Percentiles rank a stretch among this genome's conserved stretches.
Evolutionary conservation across 495 filamentous ascomycete genomes (phyloP).

Genomic region (Neurospora sp.): DNA sequence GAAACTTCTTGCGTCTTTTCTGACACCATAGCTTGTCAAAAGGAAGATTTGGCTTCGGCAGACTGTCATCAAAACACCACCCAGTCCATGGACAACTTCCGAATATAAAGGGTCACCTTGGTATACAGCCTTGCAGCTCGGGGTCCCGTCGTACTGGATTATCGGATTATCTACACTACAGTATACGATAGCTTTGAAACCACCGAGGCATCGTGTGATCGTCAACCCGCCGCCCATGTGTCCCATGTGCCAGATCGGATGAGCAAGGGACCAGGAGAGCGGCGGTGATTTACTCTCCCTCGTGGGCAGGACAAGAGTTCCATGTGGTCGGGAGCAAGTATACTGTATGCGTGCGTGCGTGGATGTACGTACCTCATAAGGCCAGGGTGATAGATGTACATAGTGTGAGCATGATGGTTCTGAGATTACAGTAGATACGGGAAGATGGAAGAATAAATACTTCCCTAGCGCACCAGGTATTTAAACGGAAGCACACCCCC

Average conservation of each 20-base stretch:
- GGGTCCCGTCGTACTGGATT: background rate
- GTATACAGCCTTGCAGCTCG: background rate
- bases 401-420: background rate
- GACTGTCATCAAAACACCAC: background rate
- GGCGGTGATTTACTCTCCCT: background rate
- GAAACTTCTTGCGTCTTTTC: background rate
- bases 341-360: background rate
- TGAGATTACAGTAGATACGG: background rate
- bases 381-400: background rate
- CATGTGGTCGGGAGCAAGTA: background rate
- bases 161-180: background rate
- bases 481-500: background rate
- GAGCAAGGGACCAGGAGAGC: background rate
- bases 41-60: background rate
- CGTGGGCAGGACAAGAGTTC: background rate
- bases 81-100: background rate
- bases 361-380: background rate
- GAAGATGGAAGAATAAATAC: background rate
- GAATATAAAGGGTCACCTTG: background rate
- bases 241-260: background rate
- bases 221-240: background rate
- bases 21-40: background rate
- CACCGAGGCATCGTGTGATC: background rate
- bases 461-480: background rate
- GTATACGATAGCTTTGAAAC: background rate